Conservation (phyloP, 2,329 filamentous ascomycete genomes). For the Alternaria metachromatica region DNA sequence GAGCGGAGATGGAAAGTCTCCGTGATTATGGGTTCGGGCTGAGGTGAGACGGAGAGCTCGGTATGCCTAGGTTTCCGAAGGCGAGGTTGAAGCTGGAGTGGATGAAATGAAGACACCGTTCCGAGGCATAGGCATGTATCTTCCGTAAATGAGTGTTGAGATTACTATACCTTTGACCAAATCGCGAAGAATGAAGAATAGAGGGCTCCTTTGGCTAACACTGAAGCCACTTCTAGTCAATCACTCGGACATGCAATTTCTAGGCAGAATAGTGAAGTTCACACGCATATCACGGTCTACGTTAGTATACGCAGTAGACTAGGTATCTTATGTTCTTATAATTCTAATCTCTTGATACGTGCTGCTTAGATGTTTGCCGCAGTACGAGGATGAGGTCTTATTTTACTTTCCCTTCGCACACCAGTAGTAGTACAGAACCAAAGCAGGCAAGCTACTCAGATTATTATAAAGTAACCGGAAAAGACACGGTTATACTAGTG, state of each 20-base stretch:
- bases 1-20: not conserved
- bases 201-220: too few species aligned
- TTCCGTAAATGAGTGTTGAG: not conserved
- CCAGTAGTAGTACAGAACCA: not conserved
- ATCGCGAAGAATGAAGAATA: not conserved
- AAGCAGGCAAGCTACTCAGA: not conserved
- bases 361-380: too few species aligned
- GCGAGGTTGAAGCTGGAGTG: not conserved
- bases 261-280: too few species aligned
- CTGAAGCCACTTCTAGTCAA: too few species aligned
- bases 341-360: too few species aligned
- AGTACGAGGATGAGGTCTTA: too few species aligned
- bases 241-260: too few species aligned
- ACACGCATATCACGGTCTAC: too few species aligned
- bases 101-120: not conserved
- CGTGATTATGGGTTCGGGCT: not conserved
- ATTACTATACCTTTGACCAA: not conserved
- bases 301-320: accelerated
- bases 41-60: not conserved
- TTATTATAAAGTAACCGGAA: too few species aligned
- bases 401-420: too few species aligned
- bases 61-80: not conserved
- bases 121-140: not conserved
- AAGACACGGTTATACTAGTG: not conserved
- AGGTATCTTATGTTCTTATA: too few species aligned